These are phyloP conservation scores for Ajuga chamaepitys DNA, from an alignment of 257 asterid species.

Conservation along the genomic window DNA sequence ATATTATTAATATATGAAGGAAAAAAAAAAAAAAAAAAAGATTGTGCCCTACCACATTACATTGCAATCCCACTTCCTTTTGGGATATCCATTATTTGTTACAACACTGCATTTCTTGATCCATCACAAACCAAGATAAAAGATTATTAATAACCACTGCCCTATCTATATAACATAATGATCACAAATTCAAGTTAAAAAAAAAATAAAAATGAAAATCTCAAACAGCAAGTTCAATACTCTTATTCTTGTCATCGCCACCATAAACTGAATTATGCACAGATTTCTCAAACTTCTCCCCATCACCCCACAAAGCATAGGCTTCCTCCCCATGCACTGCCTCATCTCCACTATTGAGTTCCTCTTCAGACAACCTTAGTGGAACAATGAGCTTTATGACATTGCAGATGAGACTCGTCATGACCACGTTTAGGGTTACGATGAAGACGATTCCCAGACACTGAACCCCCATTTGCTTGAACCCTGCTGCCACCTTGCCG, in stretches of 20 bases:
- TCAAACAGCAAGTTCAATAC: not conserved
- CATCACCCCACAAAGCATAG: conserved; percentile 78
- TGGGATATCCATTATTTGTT: too few relatives aligned
- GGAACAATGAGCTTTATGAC: conserved; percentile 47
- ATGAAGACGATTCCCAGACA: conserved; percentile 46
- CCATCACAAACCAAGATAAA: not conserved
- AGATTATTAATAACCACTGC: too few relatives aligned
- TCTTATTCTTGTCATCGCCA: conserved; percentile 24
- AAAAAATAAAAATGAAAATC: not conserved
- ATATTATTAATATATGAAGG: too few relatives aligned
- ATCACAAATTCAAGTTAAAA: not conserved
- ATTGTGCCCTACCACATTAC: too few relatives aligned
- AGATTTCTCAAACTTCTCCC: conserved; percentile 51
- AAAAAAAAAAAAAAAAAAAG: too few relatives aligned
- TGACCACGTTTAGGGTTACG: conserved; percentile 28
- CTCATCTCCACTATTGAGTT: conserved; percentile 52
- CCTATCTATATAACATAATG: not conserved
- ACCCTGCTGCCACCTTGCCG: conserved; percentile 31
- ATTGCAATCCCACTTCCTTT: too few relatives aligned
- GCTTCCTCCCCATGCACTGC: conserved; percentile 78
- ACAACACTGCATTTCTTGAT: too few relatives aligned
- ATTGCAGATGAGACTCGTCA: conserved; percentile 56
- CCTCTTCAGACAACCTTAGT: conserved; percentile 44
- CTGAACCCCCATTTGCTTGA: conserved; percentile 58
- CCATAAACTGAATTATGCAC: conserved; percentile 30